Conservation (phyloP, 83 land plant species). For the Picea engelmannii region DNA sequence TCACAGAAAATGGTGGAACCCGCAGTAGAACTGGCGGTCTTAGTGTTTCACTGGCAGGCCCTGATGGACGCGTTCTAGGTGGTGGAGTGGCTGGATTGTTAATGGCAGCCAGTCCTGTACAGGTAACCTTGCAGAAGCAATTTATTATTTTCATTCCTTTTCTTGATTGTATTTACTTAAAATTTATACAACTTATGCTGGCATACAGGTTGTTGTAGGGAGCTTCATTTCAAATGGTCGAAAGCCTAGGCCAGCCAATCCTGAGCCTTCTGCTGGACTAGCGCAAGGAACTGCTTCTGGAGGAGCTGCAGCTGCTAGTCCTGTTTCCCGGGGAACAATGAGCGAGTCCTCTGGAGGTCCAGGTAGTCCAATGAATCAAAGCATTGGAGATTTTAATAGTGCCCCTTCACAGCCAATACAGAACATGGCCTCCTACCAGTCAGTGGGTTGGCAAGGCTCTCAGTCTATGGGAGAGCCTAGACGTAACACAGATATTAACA, state of each 20-base stretch:
- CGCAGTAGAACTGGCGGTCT: conserved; percentile 77
- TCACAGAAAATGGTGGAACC: conserved; percentile 69
- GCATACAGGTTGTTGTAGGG: conserved; percentile 55
- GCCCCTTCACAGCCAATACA: conserved; percentile 33
- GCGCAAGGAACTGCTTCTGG: conserved; percentile 33
- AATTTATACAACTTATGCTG: background rate
- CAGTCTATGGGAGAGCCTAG: conserved; percentile 14
- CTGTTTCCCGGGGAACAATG: conserved; percentile 42
- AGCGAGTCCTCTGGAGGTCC: conserved; percentile 60
- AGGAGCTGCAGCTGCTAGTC: conserved; percentile 25
- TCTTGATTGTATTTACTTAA: background rate
- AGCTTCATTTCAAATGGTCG: conserved; percentile 65
- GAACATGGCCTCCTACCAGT: conserved; percentile 43
- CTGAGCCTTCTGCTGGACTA: conserved; percentile 17
- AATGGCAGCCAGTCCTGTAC: conserved; percentile 80
- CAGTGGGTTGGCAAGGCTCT: conserved; percentile 17
- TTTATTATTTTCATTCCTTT: background rate
- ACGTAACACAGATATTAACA: conserved; percentile 17
- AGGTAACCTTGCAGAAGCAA: conserved; percentile 34
- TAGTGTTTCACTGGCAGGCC: conserved; percentile 68
- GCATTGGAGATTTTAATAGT: conserved; percentile 25
- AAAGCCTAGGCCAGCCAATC: conserved; percentile 31
- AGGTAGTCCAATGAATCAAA: conserved; percentile 41
- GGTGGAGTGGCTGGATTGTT: conserved; percentile 82
- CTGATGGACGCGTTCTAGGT: conserved; percentile 82